Conservation (phyloP, 1,139 yeast species). For the Taphrina pruni region DNA sequence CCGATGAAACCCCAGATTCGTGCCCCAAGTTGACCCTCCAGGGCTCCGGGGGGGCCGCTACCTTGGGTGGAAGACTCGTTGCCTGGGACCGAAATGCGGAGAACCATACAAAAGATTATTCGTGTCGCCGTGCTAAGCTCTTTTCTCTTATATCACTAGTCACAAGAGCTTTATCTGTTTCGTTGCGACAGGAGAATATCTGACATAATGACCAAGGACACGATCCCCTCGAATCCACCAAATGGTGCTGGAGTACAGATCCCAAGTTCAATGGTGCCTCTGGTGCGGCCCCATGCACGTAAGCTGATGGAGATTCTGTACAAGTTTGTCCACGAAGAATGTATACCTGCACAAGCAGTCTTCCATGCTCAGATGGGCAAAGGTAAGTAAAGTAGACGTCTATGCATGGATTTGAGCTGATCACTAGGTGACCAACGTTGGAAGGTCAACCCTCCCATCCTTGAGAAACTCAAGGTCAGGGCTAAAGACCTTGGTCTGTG, state of each 20-base stretch:
- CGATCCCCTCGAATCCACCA: constrained; percentile 37
- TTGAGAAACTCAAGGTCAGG: constrained; percentile 61
- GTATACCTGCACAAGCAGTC: constrained; percentile 63
- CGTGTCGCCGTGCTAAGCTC: no score
- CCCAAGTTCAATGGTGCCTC: constrained; percentile 34
- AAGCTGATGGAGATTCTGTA: constrained; percentile 34
- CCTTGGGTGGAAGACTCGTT: background rate
- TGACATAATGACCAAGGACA: constrained; percentile 34
- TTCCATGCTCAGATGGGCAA: constrained; percentile 56
- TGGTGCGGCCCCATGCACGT: constrained; percentile 37
- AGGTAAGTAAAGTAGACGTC: background rate
- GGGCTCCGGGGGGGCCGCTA: no score
- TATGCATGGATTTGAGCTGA: background rate
- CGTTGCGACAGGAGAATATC: background rate
- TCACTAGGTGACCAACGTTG: constrained; percentile 57
- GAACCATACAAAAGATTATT: background rate
- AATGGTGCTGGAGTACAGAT: constrained; percentile 39
- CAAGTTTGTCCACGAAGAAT: constrained; percentile 57
- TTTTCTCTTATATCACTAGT: no score
- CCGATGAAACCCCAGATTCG: constrained; percentile 11
- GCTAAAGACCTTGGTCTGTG: constrained; percentile 66
- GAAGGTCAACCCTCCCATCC: constrained; percentile 59
- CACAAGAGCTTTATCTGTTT: background rate
- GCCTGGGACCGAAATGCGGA: constrained; percentile 13
- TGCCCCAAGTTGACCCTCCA: constrained; percentile 6